Evolutionary conservation across 352 stramenopile species (phyloP).

Genomic region (Globisporangium radiosum): DNA sequence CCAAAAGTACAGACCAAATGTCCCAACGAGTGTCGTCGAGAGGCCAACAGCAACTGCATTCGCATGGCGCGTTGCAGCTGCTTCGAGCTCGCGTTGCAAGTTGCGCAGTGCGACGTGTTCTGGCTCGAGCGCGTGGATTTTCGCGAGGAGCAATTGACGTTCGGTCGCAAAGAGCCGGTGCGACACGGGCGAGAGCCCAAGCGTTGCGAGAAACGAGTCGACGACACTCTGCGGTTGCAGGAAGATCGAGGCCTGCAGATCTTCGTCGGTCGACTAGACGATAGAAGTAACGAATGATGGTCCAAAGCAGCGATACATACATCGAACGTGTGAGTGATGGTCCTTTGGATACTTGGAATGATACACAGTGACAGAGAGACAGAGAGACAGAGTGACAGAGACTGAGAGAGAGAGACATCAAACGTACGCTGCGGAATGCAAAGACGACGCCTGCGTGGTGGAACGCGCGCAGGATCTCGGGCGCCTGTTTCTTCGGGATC

Average conservation of each 20-base stretch:
- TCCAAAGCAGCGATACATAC: no score
- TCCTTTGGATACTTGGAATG: no score
- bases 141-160: slow-evolving; percentile 48
- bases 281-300: not conserved
- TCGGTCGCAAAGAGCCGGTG: slow-evolving; percentile 63
- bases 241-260: slow-evolving; percentile 72
- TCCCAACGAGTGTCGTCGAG: slow-evolving; percentile 58
- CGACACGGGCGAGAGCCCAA: slow-evolving; percentile 63
- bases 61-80: slow-evolving; percentile 49
- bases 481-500: slow-evolving; percentile 80
- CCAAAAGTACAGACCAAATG: slow-evolving; percentile 84
- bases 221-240: slow-evolving; percentile 74
- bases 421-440: slow-evolving; percentile 63
- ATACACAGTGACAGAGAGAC: no score
- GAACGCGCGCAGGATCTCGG: slow-evolving; percentile 67
- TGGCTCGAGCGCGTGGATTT: slow-evolving; percentile 64
- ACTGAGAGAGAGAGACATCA: not conserved
- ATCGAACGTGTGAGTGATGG: no score
- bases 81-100: slow-evolving; percentile 54
- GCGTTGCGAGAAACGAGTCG: slow-evolving; percentile 70
- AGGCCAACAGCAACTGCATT: slow-evolving; percentile 48
- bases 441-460: slow-evolving; percentile 74
- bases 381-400: not conserved
- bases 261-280: slow-evolving; percentile 45
- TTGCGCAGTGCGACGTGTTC: slow-evolving; percentile 64